A percentile compares a stretch with the other conserved stretches of the same genome.
Evolutionary conservation across 2,329 filamentous ascomycete species (phyloP).

Genomic region (Hypomyces rosellus): DNA sequence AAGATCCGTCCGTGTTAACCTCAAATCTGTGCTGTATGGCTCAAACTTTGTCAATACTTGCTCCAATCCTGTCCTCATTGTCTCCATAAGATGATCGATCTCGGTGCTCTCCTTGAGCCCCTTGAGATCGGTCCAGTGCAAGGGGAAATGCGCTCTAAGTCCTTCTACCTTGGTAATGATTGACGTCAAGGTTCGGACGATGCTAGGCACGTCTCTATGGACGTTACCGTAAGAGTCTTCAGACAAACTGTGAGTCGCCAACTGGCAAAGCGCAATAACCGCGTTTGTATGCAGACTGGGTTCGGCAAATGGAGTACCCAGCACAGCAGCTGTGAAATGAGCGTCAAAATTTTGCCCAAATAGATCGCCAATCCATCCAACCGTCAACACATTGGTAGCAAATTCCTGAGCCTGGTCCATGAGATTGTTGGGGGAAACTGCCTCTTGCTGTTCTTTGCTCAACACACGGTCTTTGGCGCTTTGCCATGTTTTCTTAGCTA

Average conservation of each 20-base stretch:
- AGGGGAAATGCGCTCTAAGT: constrained; percentile 52
- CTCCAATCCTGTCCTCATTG: constrained; percentile 58
- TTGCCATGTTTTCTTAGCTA: constrained; percentile 44
- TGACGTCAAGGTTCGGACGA: constrained; percentile 66
- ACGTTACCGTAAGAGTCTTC: constrained; percentile 85
- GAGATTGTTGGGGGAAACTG: constrained; percentile 44
- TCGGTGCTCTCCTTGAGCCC: constrained; percentile 52
- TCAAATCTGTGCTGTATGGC: constrained; percentile 64
- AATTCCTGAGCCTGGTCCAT: constrained; percentile 42
- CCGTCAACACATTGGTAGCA: constrained; percentile 37
- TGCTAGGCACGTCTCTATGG: constrained; percentile 68
- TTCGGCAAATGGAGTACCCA: constrained; percentile 69
- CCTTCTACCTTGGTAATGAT: constrained; percentile 63
- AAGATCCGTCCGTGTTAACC: constrained; percentile 64
- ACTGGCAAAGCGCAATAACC: constrained; percentile 58
- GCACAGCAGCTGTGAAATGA: constrained; percentile 58
- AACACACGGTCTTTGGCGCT: constrained; percentile 43
- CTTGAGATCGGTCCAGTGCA: constrained; percentile 75
- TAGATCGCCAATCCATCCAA: constrained; percentile 54
- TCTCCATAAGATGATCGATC: constrained; percentile 62
- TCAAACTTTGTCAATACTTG: constrained; percentile 67
- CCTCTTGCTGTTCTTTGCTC: constrained; percentile 48
- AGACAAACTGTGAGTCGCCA: constrained; percentile 65
- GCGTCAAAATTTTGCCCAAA: constrained; percentile 66
- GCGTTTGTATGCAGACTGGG: constrained; percentile 64